Evolutionary conservation across 2,329 filamentous ascomycete species (phyloP).

Genomic region (Chaetomium sp.): DNA sequence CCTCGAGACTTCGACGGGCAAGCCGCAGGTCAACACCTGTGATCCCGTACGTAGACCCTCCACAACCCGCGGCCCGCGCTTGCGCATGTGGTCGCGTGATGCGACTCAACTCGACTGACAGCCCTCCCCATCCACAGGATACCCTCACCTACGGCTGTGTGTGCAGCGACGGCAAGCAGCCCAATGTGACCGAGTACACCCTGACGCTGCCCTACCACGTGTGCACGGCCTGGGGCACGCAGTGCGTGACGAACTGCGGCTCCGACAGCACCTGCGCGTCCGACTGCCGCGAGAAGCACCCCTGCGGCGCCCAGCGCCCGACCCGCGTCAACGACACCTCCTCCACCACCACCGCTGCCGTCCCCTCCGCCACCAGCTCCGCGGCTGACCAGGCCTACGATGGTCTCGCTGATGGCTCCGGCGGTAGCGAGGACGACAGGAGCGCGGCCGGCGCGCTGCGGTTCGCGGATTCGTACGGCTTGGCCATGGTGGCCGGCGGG

Average conservation of each 20-base stretch:
- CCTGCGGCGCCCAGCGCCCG: conserved; percentile 71
- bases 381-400: conserved; percentile 45
- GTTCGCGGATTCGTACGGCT: conserved; percentile 35
- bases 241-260: conserved; percentile 65
- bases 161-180: conserved; percentile 65
- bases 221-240: conserved; percentile 70
- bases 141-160: conserved; percentile 70
- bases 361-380: conserved; percentile 42
- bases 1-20: conserved; percentile 57
- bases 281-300: conserved; percentile 65
- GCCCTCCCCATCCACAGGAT: conserved; percentile 43
- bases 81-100: neutral
- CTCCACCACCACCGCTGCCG: conserved; percentile 46
- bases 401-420: conserved; percentile 34
- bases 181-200: conserved; percentile 76
- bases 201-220: conserved; percentile 77
- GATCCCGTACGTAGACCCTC: conserved; percentile 56
- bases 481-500: conserved; percentile 33
- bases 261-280: conserved; percentile 60
- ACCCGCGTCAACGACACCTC: conserved; percentile 55
- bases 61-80: neutral
- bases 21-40: conserved; percentile 64
- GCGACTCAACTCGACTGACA: neutral
- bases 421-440: neutral
- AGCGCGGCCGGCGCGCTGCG: conserved; percentile 38